Evolutionary conservation across 2,329 filamentous ascomycete genomes (phyloP).

Genomic region (Coleophoma eucalyptorum): DNA sequence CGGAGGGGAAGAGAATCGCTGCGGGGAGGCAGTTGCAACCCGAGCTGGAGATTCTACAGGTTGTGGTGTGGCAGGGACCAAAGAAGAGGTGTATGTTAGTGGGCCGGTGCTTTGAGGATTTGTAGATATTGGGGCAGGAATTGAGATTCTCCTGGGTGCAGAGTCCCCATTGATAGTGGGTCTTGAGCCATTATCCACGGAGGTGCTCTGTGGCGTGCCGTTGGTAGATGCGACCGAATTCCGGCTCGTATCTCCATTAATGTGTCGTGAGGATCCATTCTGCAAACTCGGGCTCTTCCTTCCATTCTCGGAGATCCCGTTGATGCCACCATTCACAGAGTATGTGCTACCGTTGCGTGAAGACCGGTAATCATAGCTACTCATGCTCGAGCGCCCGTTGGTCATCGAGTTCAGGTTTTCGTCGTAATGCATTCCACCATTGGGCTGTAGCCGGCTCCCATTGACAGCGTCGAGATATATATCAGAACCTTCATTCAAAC

Average conservation of each 20-base stretch:
- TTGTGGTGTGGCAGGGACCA: conserved; percentile 22
- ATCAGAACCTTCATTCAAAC: conserved; percentile 25
- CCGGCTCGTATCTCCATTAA: conserved; percentile 18
- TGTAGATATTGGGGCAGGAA: conserved; percentile 19
- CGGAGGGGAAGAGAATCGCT: conserved; percentile 64
- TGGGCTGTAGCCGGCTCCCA: conserved; percentile 14
- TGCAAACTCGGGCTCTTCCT: conserved; percentile 22
- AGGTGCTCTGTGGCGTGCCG: conserved; percentile 14
- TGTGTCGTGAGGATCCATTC: conserved; percentile 18
- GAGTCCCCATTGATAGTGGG: conserved; percentile 18
- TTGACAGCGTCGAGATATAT: conserved; percentile 23
- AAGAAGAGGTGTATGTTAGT: conserved; percentile 23
- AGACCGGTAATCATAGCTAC: conserved; percentile 29
- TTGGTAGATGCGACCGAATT: conserved; percentile 23
- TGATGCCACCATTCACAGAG: conserved; percentile 23
- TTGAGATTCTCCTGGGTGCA: conserved; percentile 14
- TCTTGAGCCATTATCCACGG: conserved; percentile 8
- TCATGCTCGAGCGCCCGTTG: conserved; percentile 48
- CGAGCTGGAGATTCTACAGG: conserved; percentile 18
- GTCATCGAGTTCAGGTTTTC: conserved; percentile 57
- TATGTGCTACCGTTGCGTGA: conserved; percentile 24
- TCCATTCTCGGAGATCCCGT: conserved; percentile 22
- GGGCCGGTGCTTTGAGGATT: conserved; percentile 27
- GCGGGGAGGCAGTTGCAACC: conserved; percentile 33
- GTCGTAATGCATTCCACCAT: conserved; percentile 24